Conservation (phyloP, 768 basidiomycete genomes). For the Astraeus odoratus region DNA sequence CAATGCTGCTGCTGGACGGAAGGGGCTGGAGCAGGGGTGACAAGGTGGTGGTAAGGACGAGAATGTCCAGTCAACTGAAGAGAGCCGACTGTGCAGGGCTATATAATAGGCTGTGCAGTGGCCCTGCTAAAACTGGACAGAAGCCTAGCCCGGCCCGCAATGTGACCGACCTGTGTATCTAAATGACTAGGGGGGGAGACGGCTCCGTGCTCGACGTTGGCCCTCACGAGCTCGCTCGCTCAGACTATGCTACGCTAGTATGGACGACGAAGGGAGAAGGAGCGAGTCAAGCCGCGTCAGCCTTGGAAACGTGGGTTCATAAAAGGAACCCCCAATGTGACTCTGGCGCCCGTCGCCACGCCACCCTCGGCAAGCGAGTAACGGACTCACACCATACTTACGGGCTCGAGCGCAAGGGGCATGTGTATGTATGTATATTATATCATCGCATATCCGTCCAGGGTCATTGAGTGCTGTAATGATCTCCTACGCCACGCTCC, state of each 20-base stretch:
- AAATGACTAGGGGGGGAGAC: no score
- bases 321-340: constrained; percentile 7
- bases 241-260: no score
- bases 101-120: constrained; percentile 14
- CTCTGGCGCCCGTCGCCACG: constrained; percentile 20
- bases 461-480: no score
- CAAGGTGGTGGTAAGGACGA: constrained; percentile 18
- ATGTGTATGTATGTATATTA: neutral
- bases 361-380: constrained; percentile 24
- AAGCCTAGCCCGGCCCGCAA: neutral
- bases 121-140: constrained; percentile 2
- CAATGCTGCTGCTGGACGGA: constrained; percentile 30
- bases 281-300: constrained; percentile 35
- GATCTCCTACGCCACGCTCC: no score
- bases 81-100: constrained; percentile 5
- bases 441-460: no score
- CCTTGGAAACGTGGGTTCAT: constrained; percentile 21
- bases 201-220: no score
- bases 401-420: neutral
- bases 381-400: neutral
- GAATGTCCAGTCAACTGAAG: constrained; percentile 3
- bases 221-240: no score
- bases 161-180: neutral
- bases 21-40: constrained; percentile 11
- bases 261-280: constrained; percentile 17